Evolutionary conservation across 768 basidiomycete genomes (phyloP), one percentile per base, ranked within the genome.

Genomic region (Mycena amicta): DNA sequence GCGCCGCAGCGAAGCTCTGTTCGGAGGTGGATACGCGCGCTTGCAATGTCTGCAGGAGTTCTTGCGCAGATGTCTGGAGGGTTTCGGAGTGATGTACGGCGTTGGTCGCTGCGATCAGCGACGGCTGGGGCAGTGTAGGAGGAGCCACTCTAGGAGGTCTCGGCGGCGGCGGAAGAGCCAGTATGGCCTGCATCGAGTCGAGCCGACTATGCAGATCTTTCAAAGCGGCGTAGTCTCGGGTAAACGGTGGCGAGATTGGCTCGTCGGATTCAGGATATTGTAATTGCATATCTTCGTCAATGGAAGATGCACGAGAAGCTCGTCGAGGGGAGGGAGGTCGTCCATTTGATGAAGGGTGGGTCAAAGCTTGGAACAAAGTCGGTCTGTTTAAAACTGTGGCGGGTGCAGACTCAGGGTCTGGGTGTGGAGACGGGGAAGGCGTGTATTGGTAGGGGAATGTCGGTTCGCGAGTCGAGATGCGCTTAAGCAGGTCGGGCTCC

Each of bases 401-500:
- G 15, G 43, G 22, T 41, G 11, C 15, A 52, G 18, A 33, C 25
- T 43, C 50, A 43, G 12, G 60, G 27, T 69, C 67, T 20, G 61
- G 53, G 18, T 47, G 6, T 18, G 49, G 52, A n/a, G 65, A 52
- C 27, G 67, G 64, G 29, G 71, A 66, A 29, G 64, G 66, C 26
- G 66, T 62, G 37, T 63, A 57, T 12, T 67, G 69, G 52, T 75
- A 73, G 4, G 53, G 47, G 2, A 61, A 46, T 41, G 70, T 69
- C 23, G 72, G 66, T 41, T 72, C 66, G 2, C 72, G 66, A 37
- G 68, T 66, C 29, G 80, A 76, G 31, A 87, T 72, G 23, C 86
- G 82, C 59, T 74, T 77, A 26, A 87, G 74, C 20, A 88, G 71
- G 15, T 74, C 70, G 0, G 85, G 84, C 57, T 73, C 70, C 64